These are phyloP conservation scores for Lachnellula cervina DNA, from an alignment of 2,329 filamentous ascomycete genomes.

Conservation along the genomic window DNA sequence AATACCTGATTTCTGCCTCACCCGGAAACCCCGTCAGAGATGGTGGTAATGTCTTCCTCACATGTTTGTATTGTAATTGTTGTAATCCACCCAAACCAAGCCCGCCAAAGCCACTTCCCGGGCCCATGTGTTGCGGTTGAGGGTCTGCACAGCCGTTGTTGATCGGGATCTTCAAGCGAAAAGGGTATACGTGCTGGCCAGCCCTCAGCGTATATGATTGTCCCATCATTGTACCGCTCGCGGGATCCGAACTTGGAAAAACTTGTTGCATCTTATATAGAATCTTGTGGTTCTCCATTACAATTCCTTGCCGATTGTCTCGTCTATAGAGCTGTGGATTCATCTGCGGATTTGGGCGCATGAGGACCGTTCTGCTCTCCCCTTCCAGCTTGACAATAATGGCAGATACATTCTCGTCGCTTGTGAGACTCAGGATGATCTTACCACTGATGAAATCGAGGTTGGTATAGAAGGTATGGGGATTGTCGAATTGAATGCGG, in stretches of 20 bases:
- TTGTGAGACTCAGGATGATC: slow-evolving; percentile 52
- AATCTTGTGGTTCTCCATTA: slow-evolving; percentile 64
- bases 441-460: slow-evolving; percentile 67
- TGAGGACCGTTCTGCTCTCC: slow-evolving; percentile 61
- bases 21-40: slow-evolving; percentile 82
- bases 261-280: slow-evolving; percentile 69
- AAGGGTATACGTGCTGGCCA: slow-evolving; percentile 71
- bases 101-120: slow-evolving; percentile 51
- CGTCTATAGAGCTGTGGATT: slow-evolving; percentile 13
- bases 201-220: slow-evolving; percentile 56
- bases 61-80: slow-evolving; percentile 62
- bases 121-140: slow-evolving; percentile 49
- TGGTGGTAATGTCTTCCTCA: slow-evolving; percentile 82
- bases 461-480: slow-evolving; percentile 72
- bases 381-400: slow-evolving; percentile 82
- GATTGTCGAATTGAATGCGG: slow-evolving; percentile 60
- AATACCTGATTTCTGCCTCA: slow-evolving; percentile 88
- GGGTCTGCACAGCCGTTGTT: slow-evolving; percentile 59
- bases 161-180: slow-evolving; percentile 71
- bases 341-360: slow-evolving; percentile 20
- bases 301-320: slow-evolving; percentile 28
- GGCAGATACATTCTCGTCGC: slow-evolving; percentile 64
- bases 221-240: slow-evolving; percentile 17
- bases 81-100: slow-evolving; percentile 58
- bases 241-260: slow-evolving; percentile 51